Evolutionary conservation across 2,329 filamentous ascomycete genomes (phyloP).

Genomic region (Fusarium circinatum): DNA sequence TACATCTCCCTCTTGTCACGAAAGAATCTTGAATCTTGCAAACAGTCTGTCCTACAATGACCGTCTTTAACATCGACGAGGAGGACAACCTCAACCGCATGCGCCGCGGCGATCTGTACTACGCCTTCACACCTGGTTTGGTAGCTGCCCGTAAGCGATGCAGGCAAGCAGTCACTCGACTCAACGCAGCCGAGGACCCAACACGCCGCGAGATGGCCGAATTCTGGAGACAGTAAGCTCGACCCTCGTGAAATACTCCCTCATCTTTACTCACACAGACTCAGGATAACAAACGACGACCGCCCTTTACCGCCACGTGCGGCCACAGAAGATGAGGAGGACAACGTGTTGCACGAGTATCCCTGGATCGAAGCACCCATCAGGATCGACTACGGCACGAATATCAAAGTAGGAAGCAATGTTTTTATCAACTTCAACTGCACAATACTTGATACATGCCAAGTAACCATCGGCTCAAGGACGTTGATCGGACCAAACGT

Average conservation of each 20-base stretch:
- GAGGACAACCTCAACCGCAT: conserved; percentile 66
- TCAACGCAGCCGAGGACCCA: conserved; percentile 71
- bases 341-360: conserved; percentile 68
- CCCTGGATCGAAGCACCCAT: conserved; percentile 78
- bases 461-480: conserved; percentile 78
- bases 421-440: conserved; percentile 81
- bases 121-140: conserved; percentile 76
- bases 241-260: fast-evolving
- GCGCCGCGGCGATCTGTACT: conserved; percentile 76
- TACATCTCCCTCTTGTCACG: too few species aligned
- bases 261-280: neutral
- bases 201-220: conserved; percentile 71
- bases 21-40: neutral
- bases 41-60: neutral
- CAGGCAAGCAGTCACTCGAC: conserved; percentile 67
- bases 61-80: conserved; percentile 48
- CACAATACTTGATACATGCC: conserved; percentile 80
- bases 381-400: conserved; percentile 80
- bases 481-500: conserved; percentile 85
- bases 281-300: conserved; percentile 70
- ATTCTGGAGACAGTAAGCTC: conserved; percentile 76
- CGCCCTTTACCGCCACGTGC: conserved; percentile 70
- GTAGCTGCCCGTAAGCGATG: conserved; percentile 71
- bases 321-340: conserved; percentile 70
- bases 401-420: conserved; percentile 71